Base-by-base conservation (phyloP, 352 stramenopile genomes). In the Blastocystis sp. region DNA sequence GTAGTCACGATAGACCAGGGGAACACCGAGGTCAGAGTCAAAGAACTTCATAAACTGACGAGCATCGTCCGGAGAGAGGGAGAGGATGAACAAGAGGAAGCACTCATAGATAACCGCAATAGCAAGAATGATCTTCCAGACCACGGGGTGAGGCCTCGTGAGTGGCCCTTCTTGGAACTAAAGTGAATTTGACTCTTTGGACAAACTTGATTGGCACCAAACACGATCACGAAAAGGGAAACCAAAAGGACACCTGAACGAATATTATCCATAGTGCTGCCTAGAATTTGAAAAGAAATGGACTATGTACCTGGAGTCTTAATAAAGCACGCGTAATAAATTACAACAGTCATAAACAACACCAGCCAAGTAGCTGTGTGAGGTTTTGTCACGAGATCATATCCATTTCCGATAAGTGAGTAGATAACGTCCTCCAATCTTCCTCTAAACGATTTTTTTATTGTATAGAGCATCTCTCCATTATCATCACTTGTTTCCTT, bases 11-110 rank as follows among this genome's bases (percentile, higher is more conserved):
- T 96, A 93, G 0, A 93, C 93, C 4, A 96, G 91, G 81, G 95
- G 53, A 6, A 93, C 91, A n/a, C 93, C 94, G 47, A 96, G 92
- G 39, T 59, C 92, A 16, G 93, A 90, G 82, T 96, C 94, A 75
- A 95, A 95, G 66, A 94, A 90, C 82, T 93, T 95, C 91, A 96
- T 93, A 79, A 96, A 95, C 53, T 92, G 70, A 3, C 94, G 93
- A 8, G 94, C 94, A 64, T 96, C 93, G n/a, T 93, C 69, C 8
- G 93, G 95, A 69, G 92, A 92, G 34, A 96, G 70, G 18, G 63
- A 89, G 26, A 89, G 47, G 50, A 89, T 79, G 64, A 89, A 89
- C 66, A 89, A n/a, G 16, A 89, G 41, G 18, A 89, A 45, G 6
- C 63, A 79, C 47, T 89, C 78, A 34, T 89, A 89, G 30, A 89